Evolutionary conservation across 1,284 basidiomycete species (phyloP), one percentile per base, ranked within the genome.

Genomic region (Lentinula novae-zelandiae): DNA sequence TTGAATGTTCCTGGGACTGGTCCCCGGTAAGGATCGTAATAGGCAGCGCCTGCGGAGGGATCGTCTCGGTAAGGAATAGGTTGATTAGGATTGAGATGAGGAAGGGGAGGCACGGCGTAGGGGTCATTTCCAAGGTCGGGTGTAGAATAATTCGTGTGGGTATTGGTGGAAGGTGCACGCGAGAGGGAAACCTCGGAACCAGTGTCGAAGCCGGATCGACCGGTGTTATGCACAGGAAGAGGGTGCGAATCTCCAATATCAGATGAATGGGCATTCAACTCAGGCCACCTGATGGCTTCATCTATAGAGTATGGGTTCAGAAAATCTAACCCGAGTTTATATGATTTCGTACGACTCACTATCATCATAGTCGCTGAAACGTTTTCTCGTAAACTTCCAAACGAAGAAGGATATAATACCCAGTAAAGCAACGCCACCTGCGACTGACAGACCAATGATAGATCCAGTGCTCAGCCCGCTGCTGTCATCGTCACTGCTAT

Each of bases 241-340:
- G 87, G 80, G 59, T 84, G 82, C 8, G 78, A 76, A 54, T 85
- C 85, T 2, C 70, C 65, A 33, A 70, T 74, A 36, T 38, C 36
- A 59, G 78, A 78, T 59, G 78, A 76, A 67, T 90, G 89, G 0
- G 82, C 72, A 70, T 91, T 90, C 52, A 93, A 79, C 66, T 93
- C 91, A 1, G 90, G 90, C 90, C 90, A 93, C 74, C 92, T 92
- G 74, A 93, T 93, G 33, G 88, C 88, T 72, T 91, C 89, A 67
- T 81, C 90, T 90, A 69, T 53, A 40, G 57, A 60, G 63, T 60
- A 27, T 50, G 31, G 20, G 51, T 34, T 27, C 27, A 27, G 27
- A 27, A n/a, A 9, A 51, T n/a, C 48, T 44, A 13, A 9, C 17
- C 36, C 31, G 6, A 44, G 53, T 4, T 67, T 64, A 65, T 40